Percentiles rank a stretch among this genome's conserved stretches.
Conservation (phyloP, 352 stramenopile species). For the Globisporangium acanthophoron region DNA sequence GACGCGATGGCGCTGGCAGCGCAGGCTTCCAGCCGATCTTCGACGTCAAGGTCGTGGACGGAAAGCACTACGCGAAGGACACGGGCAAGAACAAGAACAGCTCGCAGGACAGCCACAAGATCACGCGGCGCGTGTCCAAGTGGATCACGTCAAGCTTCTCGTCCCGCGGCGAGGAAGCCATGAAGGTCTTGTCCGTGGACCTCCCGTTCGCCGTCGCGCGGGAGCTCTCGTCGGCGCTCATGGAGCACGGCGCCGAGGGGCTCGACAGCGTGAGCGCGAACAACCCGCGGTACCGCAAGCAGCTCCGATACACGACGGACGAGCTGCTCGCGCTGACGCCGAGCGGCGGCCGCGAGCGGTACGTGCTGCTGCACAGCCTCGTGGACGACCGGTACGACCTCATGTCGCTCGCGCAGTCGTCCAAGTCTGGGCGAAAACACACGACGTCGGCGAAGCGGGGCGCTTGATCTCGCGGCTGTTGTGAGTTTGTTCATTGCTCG, state of each 20-base stretch:
- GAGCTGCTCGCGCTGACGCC: constrained; percentile 59
- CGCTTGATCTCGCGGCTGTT: background rate
- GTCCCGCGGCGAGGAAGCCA: constrained; percentile 62
- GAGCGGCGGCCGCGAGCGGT: constrained; percentile 55
- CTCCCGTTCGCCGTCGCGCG: constrained; percentile 73
- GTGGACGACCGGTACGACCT: constrained; percentile 85
- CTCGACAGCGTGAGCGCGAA: constrained; percentile 54
- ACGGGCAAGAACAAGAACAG: constrained; percentile 62
- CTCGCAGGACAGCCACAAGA: constrained; percentile 66
- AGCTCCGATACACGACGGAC: constrained; percentile 76
- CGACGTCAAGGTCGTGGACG: constrained; percentile 71
- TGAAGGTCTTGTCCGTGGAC: constrained; percentile 82
- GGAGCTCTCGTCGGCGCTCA: constrained; percentile 77
- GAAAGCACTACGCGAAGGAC: constrained; percentile 51
- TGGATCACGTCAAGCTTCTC: constrained; percentile 83
- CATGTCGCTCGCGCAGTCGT: constrained; percentile 64
- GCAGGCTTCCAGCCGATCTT: constrained; percentile 54
- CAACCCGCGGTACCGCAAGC: constrained; percentile 74
- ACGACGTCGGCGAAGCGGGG: constrained; percentile 9
- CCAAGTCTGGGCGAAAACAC: constrained; percentile 31
- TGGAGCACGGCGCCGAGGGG: constrained; percentile 51
- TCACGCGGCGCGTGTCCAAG: constrained; percentile 79
- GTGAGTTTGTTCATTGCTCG: too few species aligned
- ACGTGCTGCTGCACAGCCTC: constrained; percentile 76
- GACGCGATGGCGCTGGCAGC: constrained; percentile 14